phyloP scores from a whole-genome alignment of 1,284 basidiomycete genomes.

The Tilletia indica region DNA sequence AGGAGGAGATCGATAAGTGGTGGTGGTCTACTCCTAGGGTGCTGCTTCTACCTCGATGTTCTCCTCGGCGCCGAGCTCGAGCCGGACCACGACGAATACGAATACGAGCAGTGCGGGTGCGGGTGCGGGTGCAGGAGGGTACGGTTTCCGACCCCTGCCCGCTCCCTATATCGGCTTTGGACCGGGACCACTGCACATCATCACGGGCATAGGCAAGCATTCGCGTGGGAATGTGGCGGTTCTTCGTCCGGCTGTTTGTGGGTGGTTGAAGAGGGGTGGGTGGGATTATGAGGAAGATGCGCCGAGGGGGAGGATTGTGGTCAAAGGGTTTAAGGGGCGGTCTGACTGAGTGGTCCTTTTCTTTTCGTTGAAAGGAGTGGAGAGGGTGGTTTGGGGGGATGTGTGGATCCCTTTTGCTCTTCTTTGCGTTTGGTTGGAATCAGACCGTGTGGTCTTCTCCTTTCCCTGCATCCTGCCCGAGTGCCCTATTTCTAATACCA shows the following conservation, averaged over 20 bases:
- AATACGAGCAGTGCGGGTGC: neutral
- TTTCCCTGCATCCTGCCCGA: too few species aligned
- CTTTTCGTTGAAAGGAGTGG: neutral
- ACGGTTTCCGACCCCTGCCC: neutral
- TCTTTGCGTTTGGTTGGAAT: too few species aligned
- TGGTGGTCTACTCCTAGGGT: constrained; percentile 29
- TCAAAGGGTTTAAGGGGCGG: constrained; percentile 28
- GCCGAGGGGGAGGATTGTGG: constrained; percentile 31
- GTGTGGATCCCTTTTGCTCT: too few species aligned
- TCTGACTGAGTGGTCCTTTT: neutral
- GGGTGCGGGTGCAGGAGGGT: neutral
- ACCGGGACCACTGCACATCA: constrained; percentile 47
- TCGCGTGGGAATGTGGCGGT: constrained; percentile 52
- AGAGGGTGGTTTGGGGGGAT: too few species aligned
- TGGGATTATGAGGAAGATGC: constrained; percentile 47
- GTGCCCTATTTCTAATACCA: too few species aligned
- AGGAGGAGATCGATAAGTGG: constrained; percentile 50
- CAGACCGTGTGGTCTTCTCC: too few species aligned
- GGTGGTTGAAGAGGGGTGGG: constrained; percentile 51
- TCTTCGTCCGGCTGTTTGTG: constrained; percentile 52
- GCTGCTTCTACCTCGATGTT: neutral
- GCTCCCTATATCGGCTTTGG: constrained; percentile 3
- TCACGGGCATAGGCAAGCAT: constrained; percentile 56
- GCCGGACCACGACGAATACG: neutral
- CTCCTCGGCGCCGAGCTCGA: neutral